Base-by-base conservation (phyloP, 1,284 basidiomycete genomes). In the Caloboletus inedulis region DNA sequence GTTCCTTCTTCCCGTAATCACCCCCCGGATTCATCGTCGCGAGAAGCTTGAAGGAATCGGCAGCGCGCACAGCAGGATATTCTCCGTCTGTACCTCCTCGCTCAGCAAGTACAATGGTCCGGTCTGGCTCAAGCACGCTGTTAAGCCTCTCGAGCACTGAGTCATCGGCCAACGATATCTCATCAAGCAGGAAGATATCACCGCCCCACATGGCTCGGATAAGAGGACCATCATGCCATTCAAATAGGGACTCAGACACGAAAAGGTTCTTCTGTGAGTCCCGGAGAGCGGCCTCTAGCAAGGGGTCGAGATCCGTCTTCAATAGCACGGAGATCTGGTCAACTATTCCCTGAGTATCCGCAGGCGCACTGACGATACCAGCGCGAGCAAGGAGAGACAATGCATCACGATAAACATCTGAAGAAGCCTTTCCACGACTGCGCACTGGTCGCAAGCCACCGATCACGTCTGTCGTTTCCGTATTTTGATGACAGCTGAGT, bases 1-100 rank as follows among this genome's bases (percentile, higher is more conserved):
- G 78, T 68, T 99, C 97, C 69, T 99, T 99, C 76, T 99, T 99
- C 36, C 97, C 97, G 63, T 97, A 99, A 69, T 99, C 97, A 34
- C 97, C 97, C 33, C 97, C 97, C 0, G 97, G 97, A 69, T 99
- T 99, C 97, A 99, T 99, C 0, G 97, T 99, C 1, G 97, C 95
- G 0, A 98, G 77, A 35, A 99, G 82, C 67, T 96, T 89, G 78
- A 99, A 99, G 3, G 73, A 72, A 3, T 77, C 70, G 13, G 75
- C 67, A 2, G 92, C 94, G 29, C 72, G 74, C 43, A 98, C 77
- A 14, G 79, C 78, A 19, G 88, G 82, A 56, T 87, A 77, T 35
- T 87, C 85, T 13, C 83, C 75, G 53, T 87, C 82, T 34, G 80
- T 81, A 5, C 92, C 93, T 1, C 94, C 93, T 51, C 87, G 89